Evolutionary conservation across 805 yeast species (phyloP).

Genomic region (Kluyveromyces lactis): DNA sequence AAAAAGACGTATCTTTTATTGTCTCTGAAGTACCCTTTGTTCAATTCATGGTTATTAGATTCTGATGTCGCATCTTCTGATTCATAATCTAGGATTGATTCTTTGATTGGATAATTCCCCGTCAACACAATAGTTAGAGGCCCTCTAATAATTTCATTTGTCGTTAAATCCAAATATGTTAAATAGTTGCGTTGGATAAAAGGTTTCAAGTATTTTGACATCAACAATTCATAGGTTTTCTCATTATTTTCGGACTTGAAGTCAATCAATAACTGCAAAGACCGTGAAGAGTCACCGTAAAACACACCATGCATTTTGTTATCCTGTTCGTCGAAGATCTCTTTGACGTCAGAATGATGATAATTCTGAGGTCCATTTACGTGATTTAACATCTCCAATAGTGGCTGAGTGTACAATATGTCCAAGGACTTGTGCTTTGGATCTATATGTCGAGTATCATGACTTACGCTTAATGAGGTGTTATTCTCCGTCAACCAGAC

Average conservation of each 20-base stretch:
- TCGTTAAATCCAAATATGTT: constrained; percentile 36
- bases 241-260: constrained; percentile 42
- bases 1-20: constrained; percentile 31
- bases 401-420: constrained; percentile 44
- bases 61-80: not conserved
- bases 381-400: constrained; percentile 39
- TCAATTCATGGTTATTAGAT: not conserved
- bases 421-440: constrained; percentile 37
- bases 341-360: constrained; percentile 14
- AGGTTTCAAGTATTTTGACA: constrained; percentile 35
- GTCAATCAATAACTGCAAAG: constrained; percentile 57
- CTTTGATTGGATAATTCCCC: constrained; percentile 46
- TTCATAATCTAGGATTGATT: constrained; percentile 8
- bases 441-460: constrained; percentile 40
- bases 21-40: constrained; percentile 14
- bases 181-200: constrained; percentile 43
- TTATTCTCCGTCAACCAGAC: constrained; percentile 40
- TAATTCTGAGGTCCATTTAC: constrained; percentile 32
- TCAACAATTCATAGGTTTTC: constrained; percentile 38
- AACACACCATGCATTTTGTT: constrained; percentile 31
- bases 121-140: constrained; percentile 60
- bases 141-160: constrained; percentile 33
- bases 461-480: constrained; percentile 52
- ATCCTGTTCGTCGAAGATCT: constrained; percentile 4
- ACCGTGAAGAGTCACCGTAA: constrained; percentile 37